Evolutionary conservation across 495 filamentous ascomycete genomes (phyloP).

Genomic region (Penicillium verhagenii): DNA sequence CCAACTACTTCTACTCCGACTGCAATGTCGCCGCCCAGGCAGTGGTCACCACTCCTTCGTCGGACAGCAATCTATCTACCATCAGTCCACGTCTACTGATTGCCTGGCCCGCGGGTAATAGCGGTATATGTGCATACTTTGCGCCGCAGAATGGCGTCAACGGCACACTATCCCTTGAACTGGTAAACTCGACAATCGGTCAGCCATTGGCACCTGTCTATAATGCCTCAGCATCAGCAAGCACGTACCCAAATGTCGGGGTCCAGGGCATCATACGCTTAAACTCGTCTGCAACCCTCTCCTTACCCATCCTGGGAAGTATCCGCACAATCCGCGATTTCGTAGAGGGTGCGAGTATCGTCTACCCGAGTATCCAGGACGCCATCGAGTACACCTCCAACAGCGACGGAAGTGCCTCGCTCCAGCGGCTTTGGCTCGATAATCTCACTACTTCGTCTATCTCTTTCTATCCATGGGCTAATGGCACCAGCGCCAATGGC

Average conservation of each 20-base stretch:
- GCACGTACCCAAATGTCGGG: constrained; percentile 44
- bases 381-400: constrained; percentile 37
- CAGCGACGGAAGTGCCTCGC: constrained; percentile 38
- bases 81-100: constrained; percentile 57
- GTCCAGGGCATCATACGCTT: constrained; percentile 51
- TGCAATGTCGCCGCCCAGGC: constrained; percentile 57
- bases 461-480: constrained; percentile 40
- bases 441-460: constrained; percentile 51
- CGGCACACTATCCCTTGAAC: constrained; percentile 50
- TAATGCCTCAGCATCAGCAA: constrained; percentile 4
- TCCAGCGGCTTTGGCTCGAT: constrained; percentile 60
- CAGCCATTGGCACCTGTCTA: constrained; percentile 39
- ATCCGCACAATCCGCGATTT: constrained; percentile 62
- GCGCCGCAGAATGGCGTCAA: constrained; percentile 51
- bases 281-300: constrained; percentile 54
- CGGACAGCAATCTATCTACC: constrained; percentile 51
- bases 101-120: constrained; percentile 66
- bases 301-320: constrained; percentile 56
- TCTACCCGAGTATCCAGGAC: constrained; percentile 52
- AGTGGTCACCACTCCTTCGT: constrained; percentile 54
- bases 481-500: constrained; percentile 18
- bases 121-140: constrained; percentile 56
- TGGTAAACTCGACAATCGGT: constrained; percentile 45
- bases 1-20: constrained; percentile 64
- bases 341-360: constrained; percentile 54